Base-by-base conservation (phyloP, 805 yeast species). In the Cyberlindnera japonica region DNA sequence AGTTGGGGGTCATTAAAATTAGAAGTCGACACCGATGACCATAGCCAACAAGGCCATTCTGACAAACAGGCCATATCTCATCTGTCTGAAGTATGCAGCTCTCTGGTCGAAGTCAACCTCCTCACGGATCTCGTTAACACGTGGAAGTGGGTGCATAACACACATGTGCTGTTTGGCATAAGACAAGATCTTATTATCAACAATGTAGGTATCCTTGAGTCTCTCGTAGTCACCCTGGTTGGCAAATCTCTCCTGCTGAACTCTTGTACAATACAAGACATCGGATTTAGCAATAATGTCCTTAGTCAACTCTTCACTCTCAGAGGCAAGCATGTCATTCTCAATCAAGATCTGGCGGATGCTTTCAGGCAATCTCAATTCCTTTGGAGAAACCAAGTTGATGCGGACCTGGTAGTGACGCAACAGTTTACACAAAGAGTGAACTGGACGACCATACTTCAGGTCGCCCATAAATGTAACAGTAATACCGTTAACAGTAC, bases 101-200 rank as follows among this genome's bases (percentile, higher is more conserved):
- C 99, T 85, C 67, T 91, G 97, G 68, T 93, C 99, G 61, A 91
- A 93, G 65, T 93, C 99, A 58, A 93, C 98, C 71, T 93, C 99
- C 69, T 90, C 98, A 59, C 85, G 85, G 55, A 93, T 91, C 71
- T 93, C 99, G 58, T 80, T 83, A 51, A 88, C 90, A 68, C 99
- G 85, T 63, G 99, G 99, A 57, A 93, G 78, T 63, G 99, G 99
- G 65, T 93, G 99, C 95, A 93, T 83, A 50, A 93, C 84, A 65
- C 96, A 88, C 98, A 93, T 93, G 69, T 93, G 96, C 64, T 88
- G 89, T 71, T 95, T 93, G 55, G 99, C 98, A 64, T 84, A 81
- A 22, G 88, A 75, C 62, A 93, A 75, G 47, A 91, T 84, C 68
- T 75, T 82, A 77, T 91, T 91, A 71, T 93, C 96, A 46, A 93